Conservation (phyloP, 805 yeast genomes). For the Wickerhamomyces chaumierensis region DNA sequence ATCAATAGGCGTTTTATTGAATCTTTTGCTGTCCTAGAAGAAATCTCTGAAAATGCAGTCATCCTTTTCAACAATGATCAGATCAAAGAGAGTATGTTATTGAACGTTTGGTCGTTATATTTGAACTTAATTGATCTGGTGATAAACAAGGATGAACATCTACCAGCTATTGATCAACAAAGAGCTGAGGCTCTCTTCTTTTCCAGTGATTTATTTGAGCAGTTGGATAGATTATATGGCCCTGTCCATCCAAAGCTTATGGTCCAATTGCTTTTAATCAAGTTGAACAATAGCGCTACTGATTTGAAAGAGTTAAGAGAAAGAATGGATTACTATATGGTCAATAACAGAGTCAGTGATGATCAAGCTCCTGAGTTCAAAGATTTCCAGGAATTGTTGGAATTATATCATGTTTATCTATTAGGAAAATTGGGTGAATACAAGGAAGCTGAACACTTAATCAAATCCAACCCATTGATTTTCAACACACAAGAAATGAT, state of each 20-base stretch:
- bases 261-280: conserved; percentile 12
- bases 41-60: conserved; percentile 5
- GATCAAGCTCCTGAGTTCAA: conserved; percentile 1
- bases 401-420: conserved; percentile 14
- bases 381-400: conserved; percentile 12
- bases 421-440: conserved; percentile 10
- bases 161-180: neutral
- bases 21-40: conserved; percentile 5
- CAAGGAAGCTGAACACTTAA: conserved; percentile 15
- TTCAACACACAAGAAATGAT: conserved; percentile 7
- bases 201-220: conserved; percentile 9
- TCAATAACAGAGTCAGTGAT: conserved; percentile 2
- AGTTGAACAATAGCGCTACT: conserved; percentile 11
- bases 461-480: conserved; percentile 11
- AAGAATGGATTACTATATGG: conserved; percentile 14
- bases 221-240: conserved; percentile 4
- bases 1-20: conserved; percentile 16
- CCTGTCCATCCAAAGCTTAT: conserved; percentile 14
- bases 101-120: conserved; percentile 16
- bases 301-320: conserved; percentile 10
- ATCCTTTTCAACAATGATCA: conserved; percentile 4
- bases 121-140: conserved; percentile 17
- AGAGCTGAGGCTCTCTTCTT: conserved; percentile 2
- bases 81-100: conserved; percentile 8
- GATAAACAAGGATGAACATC: conserved; percentile 6